Conservation (phyloP, 2,329 filamentous ascomycete species). For the Lithohypha guttulata region DNA sequence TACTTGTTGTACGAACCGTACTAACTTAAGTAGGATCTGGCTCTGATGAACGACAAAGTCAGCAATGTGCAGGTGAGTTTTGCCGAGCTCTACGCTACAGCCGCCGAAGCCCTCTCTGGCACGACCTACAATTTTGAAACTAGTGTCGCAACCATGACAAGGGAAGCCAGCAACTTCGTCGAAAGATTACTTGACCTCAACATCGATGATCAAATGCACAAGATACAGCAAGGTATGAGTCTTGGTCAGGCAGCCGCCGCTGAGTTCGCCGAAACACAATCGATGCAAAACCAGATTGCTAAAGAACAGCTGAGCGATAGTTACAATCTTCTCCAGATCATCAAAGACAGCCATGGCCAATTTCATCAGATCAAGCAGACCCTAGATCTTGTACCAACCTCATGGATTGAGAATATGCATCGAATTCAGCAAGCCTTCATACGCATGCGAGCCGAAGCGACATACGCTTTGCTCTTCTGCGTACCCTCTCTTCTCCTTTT, state of each 20-base stretch:
- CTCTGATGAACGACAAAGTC: slow-evolving; percentile 4
- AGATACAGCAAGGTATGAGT: slow-evolving; percentile 1
- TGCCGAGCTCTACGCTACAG: slow-evolving; percentile 5
- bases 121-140: background rate
- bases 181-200: slow-evolving; percentile 1
- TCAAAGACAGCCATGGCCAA: slow-evolving; percentile 4
- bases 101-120: slow-evolving; percentile 5
- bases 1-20: background rate
- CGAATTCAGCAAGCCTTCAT: background rate
- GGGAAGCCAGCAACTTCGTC: background rate
- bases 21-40: background rate
- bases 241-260: background rate
- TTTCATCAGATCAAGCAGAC: background rate
- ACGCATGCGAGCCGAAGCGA: background rate
- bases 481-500: slow-evolving; percentile 4
- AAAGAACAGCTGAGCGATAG: background rate
- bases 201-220: background rate
- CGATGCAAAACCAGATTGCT: background rate
- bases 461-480: background rate
- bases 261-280: slow-evolving; percentile 4
- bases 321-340: background rate
- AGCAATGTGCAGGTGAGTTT: background rate
- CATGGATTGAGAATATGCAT: slow-evolving; percentile 1
- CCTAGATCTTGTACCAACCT: slow-evolving; percentile 6
- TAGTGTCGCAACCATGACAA: background rate